These are phyloP conservation scores for Arachnomyces sp. DNA, from an alignment of 2,329 filamentous ascomycete genomes.

Conservation along the genomic window DNA sequence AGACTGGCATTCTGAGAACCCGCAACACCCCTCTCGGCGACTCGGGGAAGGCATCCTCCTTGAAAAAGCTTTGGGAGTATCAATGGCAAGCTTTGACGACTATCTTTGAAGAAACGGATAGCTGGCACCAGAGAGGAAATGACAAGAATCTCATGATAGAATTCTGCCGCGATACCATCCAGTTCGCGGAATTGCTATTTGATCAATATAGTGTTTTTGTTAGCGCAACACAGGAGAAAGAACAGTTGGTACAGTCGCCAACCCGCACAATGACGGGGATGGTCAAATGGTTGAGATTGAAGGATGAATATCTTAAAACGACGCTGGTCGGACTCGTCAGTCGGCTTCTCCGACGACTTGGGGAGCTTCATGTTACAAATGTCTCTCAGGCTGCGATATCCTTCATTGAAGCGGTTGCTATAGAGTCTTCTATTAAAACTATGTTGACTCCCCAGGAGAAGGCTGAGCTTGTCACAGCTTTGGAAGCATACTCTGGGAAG, in stretches of 20 bases:
- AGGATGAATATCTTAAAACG: conserved; percentile 75
- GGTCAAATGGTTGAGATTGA: conserved; percentile 80
- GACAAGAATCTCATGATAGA: conserved; percentile 76
- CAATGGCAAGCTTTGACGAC: conserved; percentile 75
- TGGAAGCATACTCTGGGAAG: conserved; percentile 46
- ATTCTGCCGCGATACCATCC: conserved; percentile 91
- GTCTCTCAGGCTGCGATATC: conserved; percentile 58
- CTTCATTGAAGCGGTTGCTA: conserved; percentile 48
- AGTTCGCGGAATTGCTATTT: conserved; percentile 79
- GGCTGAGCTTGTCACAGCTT: conserved; percentile 62
- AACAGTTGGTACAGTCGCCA: conserved; percentile 56
- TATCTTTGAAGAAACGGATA: conserved; percentile 74
- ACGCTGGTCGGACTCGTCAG: conserved; percentile 74
- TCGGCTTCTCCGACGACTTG: conserved; percentile 75
- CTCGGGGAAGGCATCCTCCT: conserved; percentile 53
- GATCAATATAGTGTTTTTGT: conserved; percentile 77
- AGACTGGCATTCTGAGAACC: conserved; percentile 54
- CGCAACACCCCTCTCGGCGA: conserved; percentile 41
- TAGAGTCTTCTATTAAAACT: conserved; percentile 56
- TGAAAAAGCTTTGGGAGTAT: conserved; percentile 72
- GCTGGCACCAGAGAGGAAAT: conserved; percentile 62
- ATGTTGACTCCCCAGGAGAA: conserved; percentile 77
- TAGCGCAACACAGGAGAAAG: conserved; percentile 53
- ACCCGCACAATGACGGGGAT: conserved; percentile 58
- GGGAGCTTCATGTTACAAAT: conserved; percentile 61